phyloP scores from a whole-genome alignment of 192 early-diverging fungal species.

The Entophlyctis helioformis region DNA sequence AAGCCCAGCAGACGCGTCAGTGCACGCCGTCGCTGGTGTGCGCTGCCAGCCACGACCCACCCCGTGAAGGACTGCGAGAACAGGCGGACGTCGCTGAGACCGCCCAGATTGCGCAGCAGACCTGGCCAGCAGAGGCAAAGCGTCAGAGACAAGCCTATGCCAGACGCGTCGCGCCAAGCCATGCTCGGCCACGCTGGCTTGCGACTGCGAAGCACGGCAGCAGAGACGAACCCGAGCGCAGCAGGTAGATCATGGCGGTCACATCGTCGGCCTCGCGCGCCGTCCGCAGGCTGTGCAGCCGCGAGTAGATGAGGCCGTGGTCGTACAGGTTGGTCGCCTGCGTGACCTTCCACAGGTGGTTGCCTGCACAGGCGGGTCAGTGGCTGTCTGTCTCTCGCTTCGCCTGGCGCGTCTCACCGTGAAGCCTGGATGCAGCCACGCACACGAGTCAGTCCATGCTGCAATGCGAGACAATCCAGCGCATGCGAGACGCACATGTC shows the following conservation, averaged over 20 bases:
- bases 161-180: too few species aligned
- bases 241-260: constrained; percentile 40
- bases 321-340: constrained; percentile 47
- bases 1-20: too few species aligned
- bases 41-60: too few species aligned
- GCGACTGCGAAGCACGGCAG: neutral
- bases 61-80: constrained; percentile 47
- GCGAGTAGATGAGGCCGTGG: constrained; percentile 43
- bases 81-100: constrained; percentile 49
- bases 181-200: neutral
- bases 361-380: neutral
- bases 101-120: constrained; percentile 61
- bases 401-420: neutral
- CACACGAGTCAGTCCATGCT: too few species aligned
- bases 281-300: constrained; percentile 33
- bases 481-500: constrained; percentile 11
- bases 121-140: constrained; percentile 14
- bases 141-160: neutral
- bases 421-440: neutral
- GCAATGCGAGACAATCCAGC: too few species aligned
- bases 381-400: neutral
- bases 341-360: constrained; percentile 47
- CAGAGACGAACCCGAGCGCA: constrained; percentile 35
- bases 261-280: constrained; percentile 32
- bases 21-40: too few species aligned